A percentile compares a stretch with the other conserved stretches of the same genome.
These are phyloP conservation scores for Tremellales sp. DNA, from an alignment of 1,284 basidiomycete species.

Conservation along the genomic window DNA sequence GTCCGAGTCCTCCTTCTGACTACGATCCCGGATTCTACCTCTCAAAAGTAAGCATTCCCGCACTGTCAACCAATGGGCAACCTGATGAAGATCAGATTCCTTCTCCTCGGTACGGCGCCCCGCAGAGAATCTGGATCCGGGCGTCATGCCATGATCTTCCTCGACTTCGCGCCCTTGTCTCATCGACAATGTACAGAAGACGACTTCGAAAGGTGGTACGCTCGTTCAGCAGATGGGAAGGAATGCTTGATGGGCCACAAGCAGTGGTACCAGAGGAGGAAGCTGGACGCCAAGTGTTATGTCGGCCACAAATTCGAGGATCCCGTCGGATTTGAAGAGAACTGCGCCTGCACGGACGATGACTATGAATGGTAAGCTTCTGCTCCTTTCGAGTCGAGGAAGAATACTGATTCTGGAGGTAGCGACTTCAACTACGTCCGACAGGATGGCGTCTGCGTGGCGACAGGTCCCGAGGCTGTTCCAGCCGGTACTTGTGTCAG, in stretches of 20 bases:
- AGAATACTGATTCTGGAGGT: too few relatives aligned
- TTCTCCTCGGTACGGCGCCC: conserved; percentile 72
- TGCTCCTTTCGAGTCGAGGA: too few relatives aligned
- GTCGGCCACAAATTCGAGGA: conserved; percentile 89
- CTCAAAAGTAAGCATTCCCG: conserved; percentile 62
- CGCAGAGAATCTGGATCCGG: conserved; percentile 60
- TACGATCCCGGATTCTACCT: conserved; percentile 86
- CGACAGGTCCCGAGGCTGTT: conserved; percentile 79
- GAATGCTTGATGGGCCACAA: conserved; percentile 95
- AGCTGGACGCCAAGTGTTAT: conserved; percentile 78
- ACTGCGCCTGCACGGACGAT: conserved; percentile 75
- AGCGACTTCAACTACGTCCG: conserved; percentile 51
- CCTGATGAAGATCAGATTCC: conserved; percentile 47
- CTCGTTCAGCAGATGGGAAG: conserved; percentile 58
- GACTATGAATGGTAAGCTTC: conserved; percentile 87
- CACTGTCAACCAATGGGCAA: neutral
- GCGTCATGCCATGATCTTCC: conserved; percentile 67
- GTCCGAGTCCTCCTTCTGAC: conserved; percentile 72
- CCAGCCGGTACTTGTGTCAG: conserved; percentile 70
- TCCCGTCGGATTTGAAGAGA: conserved; percentile 74
- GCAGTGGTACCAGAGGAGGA: conserved; percentile 92
- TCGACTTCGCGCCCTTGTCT: conserved; percentile 77
- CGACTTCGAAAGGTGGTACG: conserved; percentile 90
- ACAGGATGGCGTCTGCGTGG: conserved; percentile 66
- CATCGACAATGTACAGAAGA: conserved; percentile 64